A percentile compares a stretch with the other conserved stretches of the same genome.
Evolutionary conservation across 1,139 yeast genomes (phyloP).

Genomic region (Blastobotrys buckinghamii): DNA sequence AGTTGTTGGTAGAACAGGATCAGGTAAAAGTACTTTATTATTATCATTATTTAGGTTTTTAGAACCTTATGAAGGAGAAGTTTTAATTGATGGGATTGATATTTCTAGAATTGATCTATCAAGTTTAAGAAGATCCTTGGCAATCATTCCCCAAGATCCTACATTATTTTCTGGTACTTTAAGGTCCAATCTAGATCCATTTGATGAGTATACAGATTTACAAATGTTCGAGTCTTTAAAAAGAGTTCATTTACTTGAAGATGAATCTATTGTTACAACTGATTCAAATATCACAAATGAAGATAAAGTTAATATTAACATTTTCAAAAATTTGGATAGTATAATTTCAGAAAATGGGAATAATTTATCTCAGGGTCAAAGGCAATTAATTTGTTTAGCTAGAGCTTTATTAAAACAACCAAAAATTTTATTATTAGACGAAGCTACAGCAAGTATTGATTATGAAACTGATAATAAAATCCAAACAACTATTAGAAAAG

Average conservation of each 20-base stretch:
- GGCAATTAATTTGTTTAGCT: constrained; percentile 68
- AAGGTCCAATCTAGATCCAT: constrained; percentile 61
- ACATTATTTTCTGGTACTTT: constrained; percentile 60
- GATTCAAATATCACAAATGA: too few species aligned
- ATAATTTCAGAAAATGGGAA: constrained; percentile 50
- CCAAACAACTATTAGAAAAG: constrained; percentile 63
- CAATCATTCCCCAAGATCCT: constrained; percentile 73
- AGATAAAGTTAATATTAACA: constrained; percentile 22
- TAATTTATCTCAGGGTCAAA: constrained; percentile 69
- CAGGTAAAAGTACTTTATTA: constrained; percentile 70
- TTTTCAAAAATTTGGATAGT: constrained; percentile 49
- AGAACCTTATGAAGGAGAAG: constrained; percentile 53
- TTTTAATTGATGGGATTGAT: constrained; percentile 52
- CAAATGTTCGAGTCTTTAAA: constrained; percentile 38
- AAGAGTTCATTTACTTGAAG: constrained; percentile 6
- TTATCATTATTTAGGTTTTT: constrained; percentile 65
- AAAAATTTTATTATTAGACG: constrained; percentile 62
- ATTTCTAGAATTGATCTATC: constrained; percentile 48
- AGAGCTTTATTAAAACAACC: constrained; percentile 62
- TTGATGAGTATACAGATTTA: constrained; percentile 41
- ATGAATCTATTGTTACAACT: not conserved
- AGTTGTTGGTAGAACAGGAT: constrained; percentile 79
- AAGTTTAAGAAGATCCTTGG: constrained; percentile 49
- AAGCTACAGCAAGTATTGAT: constrained; percentile 82
- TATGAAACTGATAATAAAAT: constrained; percentile 70